Percentiles rank a stretch among this genome's conserved stretches.
Evolutionary conservation across 1,139 yeast genomes (phyloP).

Genomic region (Torulaspora pretoriensis): DNA sequence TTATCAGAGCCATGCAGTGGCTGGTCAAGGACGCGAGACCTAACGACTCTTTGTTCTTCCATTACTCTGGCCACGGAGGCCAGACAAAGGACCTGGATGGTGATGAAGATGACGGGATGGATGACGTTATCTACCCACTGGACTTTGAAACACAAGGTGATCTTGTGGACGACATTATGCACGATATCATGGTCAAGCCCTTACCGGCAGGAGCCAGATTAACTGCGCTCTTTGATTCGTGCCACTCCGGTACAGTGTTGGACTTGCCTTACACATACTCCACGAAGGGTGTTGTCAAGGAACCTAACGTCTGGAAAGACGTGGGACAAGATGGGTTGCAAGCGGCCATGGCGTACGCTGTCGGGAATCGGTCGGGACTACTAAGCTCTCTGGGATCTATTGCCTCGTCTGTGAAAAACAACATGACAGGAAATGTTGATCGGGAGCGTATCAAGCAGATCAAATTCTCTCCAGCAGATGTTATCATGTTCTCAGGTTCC

Average conservation of each 20-base stretch:
- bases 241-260: slow-evolving; percentile 89
- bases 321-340: slow-evolving; percentile 72
- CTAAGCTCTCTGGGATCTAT: slow-evolving; percentile 47
- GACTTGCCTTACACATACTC: slow-evolving; percentile 88
- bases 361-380: slow-evolving; percentile 63
- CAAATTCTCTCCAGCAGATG: slow-evolving; percentile 86
- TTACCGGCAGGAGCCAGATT: slow-evolving; percentile 79
- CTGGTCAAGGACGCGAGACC: slow-evolving; percentile 76
- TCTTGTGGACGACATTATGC: slow-evolving; percentile 80
- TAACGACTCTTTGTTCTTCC: slow-evolving; percentile 82
- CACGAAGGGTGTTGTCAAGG: slow-evolving; percentile 86
- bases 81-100: slow-evolving; percentile 75
- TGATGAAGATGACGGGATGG: slow-evolving; percentile 87
- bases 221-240: slow-evolving; percentile 86
- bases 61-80: slow-evolving; percentile 94
- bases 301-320: slow-evolving; percentile 81
- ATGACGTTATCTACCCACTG: slow-evolving; percentile 87
- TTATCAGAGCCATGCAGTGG: slow-evolving; percentile 88
- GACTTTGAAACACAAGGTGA: slow-evolving; percentile 75
- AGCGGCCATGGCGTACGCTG: slow-evolving; percentile 68
- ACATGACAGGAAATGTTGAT: slow-evolving; percentile 34
- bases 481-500: slow-evolving; percentile 81
- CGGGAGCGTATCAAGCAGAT: slow-evolving; percentile 46
- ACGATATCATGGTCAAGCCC: slow-evolving; percentile 71
- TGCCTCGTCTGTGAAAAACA: slow-evolving; percentile 44